Conservation (phyloP, 768 basidiomycete species). For the Agaricus blazei region DNA sequence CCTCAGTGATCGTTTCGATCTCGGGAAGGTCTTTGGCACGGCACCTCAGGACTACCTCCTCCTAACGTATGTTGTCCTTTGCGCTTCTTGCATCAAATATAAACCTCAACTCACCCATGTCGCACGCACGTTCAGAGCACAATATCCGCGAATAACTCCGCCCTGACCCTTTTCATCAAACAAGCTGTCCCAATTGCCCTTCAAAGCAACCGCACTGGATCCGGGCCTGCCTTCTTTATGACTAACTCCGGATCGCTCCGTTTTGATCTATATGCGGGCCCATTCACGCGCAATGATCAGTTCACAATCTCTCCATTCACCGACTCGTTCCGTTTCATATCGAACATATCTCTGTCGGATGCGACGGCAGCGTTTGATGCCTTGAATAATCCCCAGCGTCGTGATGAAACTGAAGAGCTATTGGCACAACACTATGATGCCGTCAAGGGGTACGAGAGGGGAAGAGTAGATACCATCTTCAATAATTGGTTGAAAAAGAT, state of each 20-base stretch:
- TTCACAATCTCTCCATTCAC: conserved; percentile 69
- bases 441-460: conserved; percentile 37
- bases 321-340: conserved; percentile 59
- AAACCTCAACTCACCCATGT: background rate
- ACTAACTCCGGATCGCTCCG: conserved; percentile 60
- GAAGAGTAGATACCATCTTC: conserved; percentile 47
- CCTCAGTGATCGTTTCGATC: conserved; percentile 54
- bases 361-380: conserved; percentile 50
- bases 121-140: conserved; percentile 32
- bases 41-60: conserved; percentile 76
- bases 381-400: conserved; percentile 41
- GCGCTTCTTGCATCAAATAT: background rate
- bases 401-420: conserved; percentile 17
- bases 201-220: conserved; percentile 57
- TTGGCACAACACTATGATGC: conserved; percentile 28
- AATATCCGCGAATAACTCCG: conserved; percentile 54
- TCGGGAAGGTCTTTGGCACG: conserved; percentile 59
- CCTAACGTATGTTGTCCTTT: conserved; percentile 36
- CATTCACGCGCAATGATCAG: conserved; percentile 79
- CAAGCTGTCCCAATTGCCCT: conserved; percentile 55
- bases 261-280: conserved; percentile 61
- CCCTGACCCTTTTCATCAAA: conserved; percentile 53
- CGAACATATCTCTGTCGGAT: conserved; percentile 42
- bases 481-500: conserved; percentile 56
- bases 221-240: conserved; percentile 59